Percentiles rank a stretch among this genome's conserved stretches.
phyloP scores from a whole-genome alignment of 148 eudicot genomes.

The Polygonum aviculare region DNA sequence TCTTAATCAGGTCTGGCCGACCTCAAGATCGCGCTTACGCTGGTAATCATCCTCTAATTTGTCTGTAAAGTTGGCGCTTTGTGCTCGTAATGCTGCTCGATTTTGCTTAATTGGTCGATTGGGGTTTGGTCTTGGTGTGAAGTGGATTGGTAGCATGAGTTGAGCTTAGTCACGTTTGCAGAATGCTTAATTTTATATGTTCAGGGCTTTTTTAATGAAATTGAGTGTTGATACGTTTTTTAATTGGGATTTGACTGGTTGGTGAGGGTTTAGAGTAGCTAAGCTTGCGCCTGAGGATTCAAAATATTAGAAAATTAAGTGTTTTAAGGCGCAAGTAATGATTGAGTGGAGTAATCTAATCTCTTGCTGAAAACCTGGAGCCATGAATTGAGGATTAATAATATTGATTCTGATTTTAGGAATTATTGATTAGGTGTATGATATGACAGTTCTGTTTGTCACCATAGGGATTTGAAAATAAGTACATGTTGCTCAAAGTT shows the following conservation, averaged over 20 bases:
- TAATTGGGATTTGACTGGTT: neutral
- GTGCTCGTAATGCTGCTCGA: neutral
- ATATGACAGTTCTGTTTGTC: slow-evolving; percentile 1
- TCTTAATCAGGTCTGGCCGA: slow-evolving; percentile 75
- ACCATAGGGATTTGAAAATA: neutral
- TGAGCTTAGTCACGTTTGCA: neutral
- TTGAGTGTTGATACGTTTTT: neutral
- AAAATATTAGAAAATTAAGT: neutral
- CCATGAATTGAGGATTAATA: neutral
- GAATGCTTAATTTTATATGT: neutral
- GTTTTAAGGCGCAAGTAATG: neutral
- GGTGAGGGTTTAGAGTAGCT: neutral
- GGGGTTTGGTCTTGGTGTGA: neutral
- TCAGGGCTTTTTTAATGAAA: neutral
- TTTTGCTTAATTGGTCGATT: neutral
- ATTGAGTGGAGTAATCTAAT: neutral
- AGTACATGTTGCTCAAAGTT: neutral
- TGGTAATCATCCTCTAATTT: slow-evolving; percentile 22
- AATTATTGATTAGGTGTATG: neutral
- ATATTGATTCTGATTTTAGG: neutral
- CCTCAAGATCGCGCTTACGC: slow-evolving; percentile 80
- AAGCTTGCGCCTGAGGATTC: neutral
- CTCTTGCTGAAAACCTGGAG: neutral
- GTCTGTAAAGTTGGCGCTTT: neutral
- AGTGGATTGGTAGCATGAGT: neutral